Conservation (phyloP, 352 stramenopile genomes). For the Phytophthora lateralis region DNA sequence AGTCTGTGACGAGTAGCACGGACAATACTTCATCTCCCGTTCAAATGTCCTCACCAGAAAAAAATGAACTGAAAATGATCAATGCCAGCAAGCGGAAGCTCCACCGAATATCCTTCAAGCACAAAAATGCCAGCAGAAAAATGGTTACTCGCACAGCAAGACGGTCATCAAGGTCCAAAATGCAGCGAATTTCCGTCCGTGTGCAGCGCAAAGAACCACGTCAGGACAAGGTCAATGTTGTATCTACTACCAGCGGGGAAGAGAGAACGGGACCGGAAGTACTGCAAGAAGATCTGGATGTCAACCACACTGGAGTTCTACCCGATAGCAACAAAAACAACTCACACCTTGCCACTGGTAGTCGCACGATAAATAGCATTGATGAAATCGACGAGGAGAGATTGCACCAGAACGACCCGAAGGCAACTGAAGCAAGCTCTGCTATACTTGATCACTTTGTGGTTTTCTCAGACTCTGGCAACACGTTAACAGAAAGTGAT, state of each 20-base stretch:
- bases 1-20: background rate
- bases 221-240: background rate
- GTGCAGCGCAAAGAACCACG: background rate
- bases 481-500: background rate
- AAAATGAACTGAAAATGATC: background rate
- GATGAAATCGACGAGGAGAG: background rate
- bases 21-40: background rate
- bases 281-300: background rate
- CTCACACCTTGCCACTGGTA: background rate
- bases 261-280: background rate
- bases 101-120: conserved; percentile 10
- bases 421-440: background rate
- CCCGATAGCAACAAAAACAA: background rate
- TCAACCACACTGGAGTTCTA: background rate
- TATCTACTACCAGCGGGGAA: background rate
- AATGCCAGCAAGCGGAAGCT: conserved; percentile 1
- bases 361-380: background rate
- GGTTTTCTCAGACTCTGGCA: conserved; percentile 7
- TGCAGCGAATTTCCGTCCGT: background rate
- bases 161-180: background rate
- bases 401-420: background rate
- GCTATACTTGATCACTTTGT: conserved; percentile 9
- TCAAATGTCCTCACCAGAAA: background rate
- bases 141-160: background rate
- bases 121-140: conserved; percentile 1